Conservation (phyloP, 805 yeast genomes). For the Pichia insulana region DNA sequence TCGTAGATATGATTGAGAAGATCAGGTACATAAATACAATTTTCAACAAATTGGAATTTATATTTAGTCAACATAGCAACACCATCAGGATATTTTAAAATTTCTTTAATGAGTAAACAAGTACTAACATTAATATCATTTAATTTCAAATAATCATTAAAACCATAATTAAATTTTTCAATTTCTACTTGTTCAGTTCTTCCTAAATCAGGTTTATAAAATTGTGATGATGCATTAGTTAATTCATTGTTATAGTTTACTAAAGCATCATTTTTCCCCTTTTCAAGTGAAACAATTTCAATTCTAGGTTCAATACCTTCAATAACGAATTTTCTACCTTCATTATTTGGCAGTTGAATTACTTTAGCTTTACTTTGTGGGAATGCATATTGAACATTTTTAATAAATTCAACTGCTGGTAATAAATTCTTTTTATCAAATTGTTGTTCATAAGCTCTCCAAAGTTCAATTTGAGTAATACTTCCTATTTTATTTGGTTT, state of each 20-base stretch:
- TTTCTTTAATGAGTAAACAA: conserved; percentile 28
- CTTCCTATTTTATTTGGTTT: conserved; percentile 71
- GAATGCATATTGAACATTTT: conserved; percentile 86
- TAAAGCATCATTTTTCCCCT: conserved; percentile 36
- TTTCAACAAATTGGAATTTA: conserved; percentile 25
- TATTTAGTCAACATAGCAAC: conserved; percentile 26
- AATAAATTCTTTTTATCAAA: conserved; percentile 64
- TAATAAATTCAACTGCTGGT: conserved; percentile 95
- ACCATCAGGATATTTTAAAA: conserved; percentile 27
- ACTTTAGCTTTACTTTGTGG: conserved; percentile 91
- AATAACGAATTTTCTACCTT: conserved; percentile 72
- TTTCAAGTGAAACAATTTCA: conserved; percentile 39
- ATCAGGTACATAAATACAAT: conserved; percentile 29
- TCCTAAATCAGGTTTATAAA: conserved; percentile 12
- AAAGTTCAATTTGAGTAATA: conserved; percentile 88
- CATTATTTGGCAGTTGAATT: conserved; percentile 50
- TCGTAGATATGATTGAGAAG: conserved; percentile 21
- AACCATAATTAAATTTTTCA: conserved; percentile 25
- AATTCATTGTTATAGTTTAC: conserved; percentile 7
- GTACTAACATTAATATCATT: conserved; percentile 35
- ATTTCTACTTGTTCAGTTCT: conserved; percentile 24
- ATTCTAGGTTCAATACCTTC: conserved; percentile 89
- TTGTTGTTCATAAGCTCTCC: conserved; percentile 91
- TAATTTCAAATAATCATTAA: conserved; percentile 25
- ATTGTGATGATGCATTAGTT: conserved; percentile 9